Evolutionary conservation across 1,284 basidiomycete species (phyloP), one percentile per base, ranked within the genome.

Genomic region (Puccinia triticina): DNA sequence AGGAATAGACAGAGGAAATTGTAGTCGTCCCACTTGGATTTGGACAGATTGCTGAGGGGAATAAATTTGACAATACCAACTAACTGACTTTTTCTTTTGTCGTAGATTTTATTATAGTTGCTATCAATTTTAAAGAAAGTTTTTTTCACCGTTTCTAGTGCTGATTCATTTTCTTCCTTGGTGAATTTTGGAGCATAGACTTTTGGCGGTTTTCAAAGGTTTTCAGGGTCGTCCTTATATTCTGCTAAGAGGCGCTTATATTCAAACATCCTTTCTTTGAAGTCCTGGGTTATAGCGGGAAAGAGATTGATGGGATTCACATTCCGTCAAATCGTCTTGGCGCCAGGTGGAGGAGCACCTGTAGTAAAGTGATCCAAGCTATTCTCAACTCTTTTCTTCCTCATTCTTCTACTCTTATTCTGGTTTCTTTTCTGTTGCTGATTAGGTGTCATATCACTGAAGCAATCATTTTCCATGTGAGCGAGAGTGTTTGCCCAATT

Each of bases 41-140:
- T 2, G 7, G 37, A 43, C 14, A 71, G 37, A 48, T 43, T n/a
- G 26, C n/a, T 32, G 1, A 71, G 23, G 10, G 7, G 12, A 23
- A 71, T 43, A 23, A 46, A 71, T 2, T 71, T 21, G 10, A 48
- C 40, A 5, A 71, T n/a, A 26, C 40, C 67, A n/a, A 71, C 18
- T 1, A 71, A 16, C 32, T 48, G 10, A 48, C 26, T 71, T 23
- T n/a, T 46, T 71, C 10, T 7, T 26, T 71, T n/a, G 26, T 71
- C 34, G 26, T 71, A 71, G 16, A 71, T 71, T n/a, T 71, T 71
- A 32, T 43, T 71, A 11, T 71, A 71, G 14, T 48, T 48, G 21
- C 7, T 46, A 50, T 71, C 23, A 32, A 71, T 48, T 16, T n/a
- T 43, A 23, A n/a, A 1, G 40, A 71, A 71, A 23, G 32, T 11